Conservation (phyloP, 768 basidiomycete species). For the Pilatotrama ljubarskyi region DNA sequence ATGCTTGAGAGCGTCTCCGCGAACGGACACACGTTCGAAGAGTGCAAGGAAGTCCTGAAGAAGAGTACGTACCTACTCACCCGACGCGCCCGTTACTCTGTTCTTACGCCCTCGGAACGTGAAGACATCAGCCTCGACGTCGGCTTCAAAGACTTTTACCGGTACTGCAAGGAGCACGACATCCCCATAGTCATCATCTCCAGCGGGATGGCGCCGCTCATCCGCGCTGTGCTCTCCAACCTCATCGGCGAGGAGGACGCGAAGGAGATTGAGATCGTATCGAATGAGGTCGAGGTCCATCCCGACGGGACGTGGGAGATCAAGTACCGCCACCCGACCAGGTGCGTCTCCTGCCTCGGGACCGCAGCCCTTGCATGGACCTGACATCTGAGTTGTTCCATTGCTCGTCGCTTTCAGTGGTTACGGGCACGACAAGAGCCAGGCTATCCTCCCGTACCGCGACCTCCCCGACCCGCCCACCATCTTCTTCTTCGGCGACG, state of each 20-base stretch:
- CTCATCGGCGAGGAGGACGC: slow-evolving; percentile 75
- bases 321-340: slow-evolving; percentile 85
- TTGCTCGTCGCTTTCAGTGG: slow-evolving; percentile 43
- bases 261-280: slow-evolving; percentile 82
- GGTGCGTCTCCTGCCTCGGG: slow-evolving; percentile 50
- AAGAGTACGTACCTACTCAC: slow-evolving; percentile 50
- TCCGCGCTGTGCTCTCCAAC: slow-evolving; percentile 85
- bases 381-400: not conserved
- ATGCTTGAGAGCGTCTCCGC: slow-evolving; percentile 81
- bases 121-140: slow-evolving; percentile 83
- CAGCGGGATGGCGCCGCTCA: slow-evolving; percentile 92
- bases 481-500: slow-evolving; percentile 97
- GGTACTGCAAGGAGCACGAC: slow-evolving; percentile 76
- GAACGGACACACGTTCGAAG: slow-evolving; percentile 80
- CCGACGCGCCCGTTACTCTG: not conserved
- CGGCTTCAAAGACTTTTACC: slow-evolving; percentile 87
- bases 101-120: not conserved
- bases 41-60: slow-evolving; percentile 75
- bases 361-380: too few species aligned
- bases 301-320: slow-evolving; percentile 77
- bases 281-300: slow-evolving; percentile 80
- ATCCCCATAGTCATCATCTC: slow-evolving; percentile 94
- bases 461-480: slow-evolving; percentile 67
- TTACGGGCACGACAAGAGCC: slow-evolving; percentile 96
- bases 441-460: slow-evolving; percentile 91